Percentiles rank a stretch among this genome's conserved stretches.
These are phyloP conservation scores for Zymoseptoria passerinii DNA, from an alignment of 2,329 filamentous ascomycete genomes.

Conservation along the genomic window DNA sequence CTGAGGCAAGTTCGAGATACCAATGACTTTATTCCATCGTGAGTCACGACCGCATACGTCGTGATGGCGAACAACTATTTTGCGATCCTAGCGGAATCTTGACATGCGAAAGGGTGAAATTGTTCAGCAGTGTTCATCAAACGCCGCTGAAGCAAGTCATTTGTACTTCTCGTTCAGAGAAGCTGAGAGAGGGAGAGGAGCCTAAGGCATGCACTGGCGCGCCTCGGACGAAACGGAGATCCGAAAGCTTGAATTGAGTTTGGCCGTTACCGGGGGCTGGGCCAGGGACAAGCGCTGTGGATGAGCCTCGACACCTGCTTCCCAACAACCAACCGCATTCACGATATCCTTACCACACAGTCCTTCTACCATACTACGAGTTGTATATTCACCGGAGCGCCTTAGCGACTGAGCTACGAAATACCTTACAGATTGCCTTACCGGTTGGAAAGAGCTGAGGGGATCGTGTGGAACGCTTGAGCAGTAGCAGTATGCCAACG, in stretches of 20 bases:
- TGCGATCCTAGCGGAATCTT: too few species aligned
- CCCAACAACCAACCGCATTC: not conserved
- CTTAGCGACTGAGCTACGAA: too few species aligned
- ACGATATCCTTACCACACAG: not conserved
- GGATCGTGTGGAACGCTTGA: not conserved
- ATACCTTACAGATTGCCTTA: not conserved
- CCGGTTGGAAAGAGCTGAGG: not conserved
- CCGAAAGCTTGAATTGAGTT: not conserved
- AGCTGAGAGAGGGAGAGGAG: too few species aligned
- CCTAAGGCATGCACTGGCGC: too few species aligned
- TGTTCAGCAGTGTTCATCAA: too few species aligned
- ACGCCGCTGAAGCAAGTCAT: too few species aligned
- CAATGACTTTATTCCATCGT: not conserved
- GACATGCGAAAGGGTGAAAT: too few species aligned
- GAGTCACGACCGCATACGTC: not conserved
- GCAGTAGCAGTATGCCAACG: constrained; percentile 7
- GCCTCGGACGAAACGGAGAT: not conserved
- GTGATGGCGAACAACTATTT: too few species aligned
- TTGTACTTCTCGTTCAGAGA: too few species aligned
- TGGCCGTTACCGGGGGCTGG: not conserved
- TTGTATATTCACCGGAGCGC: not conserved
- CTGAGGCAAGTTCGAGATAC: not conserved
- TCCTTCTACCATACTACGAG: not conserved
- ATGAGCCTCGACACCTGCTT: not conserved
- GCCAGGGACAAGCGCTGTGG: not conserved